Percentiles rank a stretch among this genome's conserved stretches.
These are phyloP conservation scores for Penicillium bovifimosum DNA, from an alignment of 495 filamentous ascomycete genomes.

Conservation along the genomic window DNA sequence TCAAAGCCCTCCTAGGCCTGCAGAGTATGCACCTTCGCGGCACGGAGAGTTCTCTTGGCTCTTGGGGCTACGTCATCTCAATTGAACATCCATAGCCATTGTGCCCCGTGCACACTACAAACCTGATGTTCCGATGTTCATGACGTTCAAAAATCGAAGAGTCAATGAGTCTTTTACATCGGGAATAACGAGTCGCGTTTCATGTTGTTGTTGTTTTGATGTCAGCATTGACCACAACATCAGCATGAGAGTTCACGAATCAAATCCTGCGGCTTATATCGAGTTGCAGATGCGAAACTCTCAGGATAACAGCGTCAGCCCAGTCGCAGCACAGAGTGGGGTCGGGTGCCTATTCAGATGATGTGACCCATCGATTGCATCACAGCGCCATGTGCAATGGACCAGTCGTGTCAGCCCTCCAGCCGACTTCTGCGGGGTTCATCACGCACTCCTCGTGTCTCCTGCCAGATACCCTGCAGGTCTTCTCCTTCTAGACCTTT, in stretches of 20 bases:
- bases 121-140: slow-evolving; percentile 1
- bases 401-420: slow-evolving; percentile 18
- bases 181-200: not conserved
- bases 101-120: slow-evolving; percentile 6
- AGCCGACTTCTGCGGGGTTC: slow-evolving; percentile 27
- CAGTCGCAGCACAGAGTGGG: slow-evolving; percentile 15
- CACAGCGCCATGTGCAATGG: slow-evolving; percentile 23
- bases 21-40: not conserved
- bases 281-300: not conserved
- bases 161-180: not conserved
- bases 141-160: not conserved
- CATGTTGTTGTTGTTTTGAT: not conserved
- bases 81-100: not conserved
- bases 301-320: slow-evolving; percentile 1
- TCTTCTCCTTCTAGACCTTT: slow-evolving; percentile 11
- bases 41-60: not conserved
- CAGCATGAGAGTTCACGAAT: not conserved
- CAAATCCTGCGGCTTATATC: not conserved
- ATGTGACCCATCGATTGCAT: slow-evolving; percentile 28
- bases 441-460: slow-evolving; percentile 22
- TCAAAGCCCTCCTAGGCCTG: not conserved
- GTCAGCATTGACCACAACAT: not conserved
- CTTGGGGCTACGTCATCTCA: slow-evolving; percentile 2
- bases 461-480: slow-evolving; percentile 3
- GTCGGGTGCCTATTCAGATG: slow-evolving; percentile 12